A percentile compares a stretch with the other conserved stretches of the same genome.
Conservation (phyloP, 768 basidiomycete species). For the Galerina sulciceps region DNA sequence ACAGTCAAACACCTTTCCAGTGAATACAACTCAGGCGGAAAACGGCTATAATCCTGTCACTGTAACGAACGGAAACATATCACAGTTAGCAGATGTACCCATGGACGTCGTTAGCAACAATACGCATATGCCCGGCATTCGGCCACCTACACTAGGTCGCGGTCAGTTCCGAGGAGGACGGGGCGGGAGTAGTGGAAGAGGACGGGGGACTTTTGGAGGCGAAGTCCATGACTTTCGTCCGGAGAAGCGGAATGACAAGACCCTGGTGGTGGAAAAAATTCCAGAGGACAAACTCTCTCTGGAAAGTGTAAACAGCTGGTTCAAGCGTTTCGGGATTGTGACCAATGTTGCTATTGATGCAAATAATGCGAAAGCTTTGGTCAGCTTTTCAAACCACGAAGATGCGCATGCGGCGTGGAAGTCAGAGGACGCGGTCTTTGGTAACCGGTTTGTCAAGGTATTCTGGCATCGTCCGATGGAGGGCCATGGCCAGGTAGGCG, state of each 20-base stretch:
- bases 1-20: conserved; percentile 15
- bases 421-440: conserved; percentile 92
- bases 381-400: conserved; percentile 82
- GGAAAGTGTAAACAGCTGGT: conserved; percentile 83
- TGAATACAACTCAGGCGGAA: conserved; percentile 10
- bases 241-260: conserved; percentile 73
- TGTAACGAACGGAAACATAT: conserved; percentile 14
- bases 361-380: conserved; percentile 76
- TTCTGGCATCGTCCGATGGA: conserved; percentile 96
- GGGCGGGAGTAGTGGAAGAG: conserved; percentile 43
- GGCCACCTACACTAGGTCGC: conserved; percentile 31
- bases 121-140: conserved; percentile 34
- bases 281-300: conserved; percentile 82
- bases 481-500: conserved; percentile 82
- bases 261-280: conserved; percentile 93
- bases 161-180: conserved; percentile 40
- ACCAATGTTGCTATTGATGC: conserved; percentile 90
- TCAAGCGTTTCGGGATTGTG: conserved; percentile 90
- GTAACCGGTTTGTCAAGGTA: conserved; percentile 92
- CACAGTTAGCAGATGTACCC: conserved; percentile 11
- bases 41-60: conserved; percentile 13
- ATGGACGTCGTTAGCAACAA: conserved; percentile 27
- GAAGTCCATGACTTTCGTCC: conserved; percentile 71
- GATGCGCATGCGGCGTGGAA: conserved; percentile 92
- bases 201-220: conserved; percentile 60